phyloP scores from a whole-genome alignment of 2,329 filamentous ascomycete species.

The Thielaviopsis musarum region DNA sequence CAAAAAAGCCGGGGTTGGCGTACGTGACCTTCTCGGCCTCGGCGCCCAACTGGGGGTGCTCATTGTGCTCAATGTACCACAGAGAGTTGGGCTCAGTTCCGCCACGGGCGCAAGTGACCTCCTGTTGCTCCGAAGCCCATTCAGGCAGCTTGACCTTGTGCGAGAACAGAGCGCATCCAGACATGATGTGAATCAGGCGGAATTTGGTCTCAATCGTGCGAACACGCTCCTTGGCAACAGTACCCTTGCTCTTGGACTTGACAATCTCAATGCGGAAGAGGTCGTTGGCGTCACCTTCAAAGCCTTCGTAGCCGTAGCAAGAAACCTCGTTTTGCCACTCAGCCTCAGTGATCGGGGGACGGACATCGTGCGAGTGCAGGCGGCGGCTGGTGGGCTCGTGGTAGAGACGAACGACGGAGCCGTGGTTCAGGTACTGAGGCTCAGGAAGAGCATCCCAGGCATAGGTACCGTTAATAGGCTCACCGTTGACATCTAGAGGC shows the following conservation, averaged over 20 bases:
- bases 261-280: conserved; percentile 90
- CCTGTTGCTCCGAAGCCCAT: conserved; percentile 96
- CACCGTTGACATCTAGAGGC: conserved; percentile 58
- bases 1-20: conserved; percentile 81
- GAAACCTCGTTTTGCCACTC: conserved; percentile 96
- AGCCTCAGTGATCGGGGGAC: conserved; percentile 67
- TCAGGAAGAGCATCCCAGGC: conserved; percentile 68
- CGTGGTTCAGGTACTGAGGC: conserved; percentile 55
- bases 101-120: conserved; percentile 89
- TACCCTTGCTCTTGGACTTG: conserved; percentile 68
- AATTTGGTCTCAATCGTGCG: conserved; percentile 96
- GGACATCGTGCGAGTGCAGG: conserved; percentile 89
- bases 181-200: conserved; percentile 89
- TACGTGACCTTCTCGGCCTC: conserved; percentile 93
- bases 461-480: conserved; percentile 59
- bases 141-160: conserved; percentile 98
- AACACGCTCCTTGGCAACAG: conserved; percentile 64
- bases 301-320: conserved; percentile 93
- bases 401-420: conserved; percentile 66
- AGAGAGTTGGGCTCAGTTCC: conserved; percentile 90
- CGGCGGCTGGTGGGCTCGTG: conserved; percentile 71
- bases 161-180: conserved; percentile 86
- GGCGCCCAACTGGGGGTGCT: conserved; percentile 58
- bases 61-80: conserved; percentile 90
- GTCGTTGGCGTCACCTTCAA: conserved; percentile 93